Evolutionary conservation across 371 early-diverging fungal genomes (phyloP).

Genomic region (Phascolomyces articulosus): DNA sequence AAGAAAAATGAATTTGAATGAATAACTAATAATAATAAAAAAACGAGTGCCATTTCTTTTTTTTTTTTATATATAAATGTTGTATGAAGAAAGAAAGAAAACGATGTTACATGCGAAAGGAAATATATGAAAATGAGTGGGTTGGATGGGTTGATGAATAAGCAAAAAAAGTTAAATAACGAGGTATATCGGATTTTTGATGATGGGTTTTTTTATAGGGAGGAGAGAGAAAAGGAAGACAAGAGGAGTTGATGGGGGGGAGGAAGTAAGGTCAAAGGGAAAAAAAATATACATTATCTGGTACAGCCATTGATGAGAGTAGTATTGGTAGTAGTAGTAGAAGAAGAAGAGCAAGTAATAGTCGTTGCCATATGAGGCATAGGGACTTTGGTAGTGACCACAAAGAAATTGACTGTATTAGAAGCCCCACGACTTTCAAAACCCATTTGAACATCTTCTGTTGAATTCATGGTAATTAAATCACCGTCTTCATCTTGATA

Average conservation of each 20-base stretch:
- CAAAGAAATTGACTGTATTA: slow-evolving; percentile 45
- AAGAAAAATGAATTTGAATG: too few species aligned
- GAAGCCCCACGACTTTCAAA: slow-evolving; percentile 70
- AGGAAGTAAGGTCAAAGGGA: neutral
- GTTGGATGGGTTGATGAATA: neutral
- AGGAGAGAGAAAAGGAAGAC: neutral
- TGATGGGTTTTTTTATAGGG: too few species aligned
- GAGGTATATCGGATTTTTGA: neutral
- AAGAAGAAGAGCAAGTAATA: neutral
- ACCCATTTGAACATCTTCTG: slow-evolving; percentile 90
- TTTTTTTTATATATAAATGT: too few species aligned
- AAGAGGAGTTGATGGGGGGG: too few species aligned
- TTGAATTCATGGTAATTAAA: slow-evolving; percentile 78
- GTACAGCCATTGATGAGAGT: slow-evolving; percentile 1
- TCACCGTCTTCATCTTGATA: slow-evolving; percentile 96
- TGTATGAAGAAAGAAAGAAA: neutral
- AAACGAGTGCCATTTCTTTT: too few species aligned
- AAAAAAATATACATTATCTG: neutral
- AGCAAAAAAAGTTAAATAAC: neutral
- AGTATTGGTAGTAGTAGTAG: neutral
- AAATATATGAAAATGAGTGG: neutral
- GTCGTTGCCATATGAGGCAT: neutral
- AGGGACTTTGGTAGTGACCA: slow-evolving; percentile 20
- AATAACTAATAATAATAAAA: too few species aligned
- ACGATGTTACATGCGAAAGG: slow-evolving; percentile 3